Percentiles rank a stretch among this genome's conserved stretches.
These are phyloP conservation scores for Berberis vulgaris DNA, from an alignment of 164 flowering plant genomes.

Conservation along the genomic window DNA sequence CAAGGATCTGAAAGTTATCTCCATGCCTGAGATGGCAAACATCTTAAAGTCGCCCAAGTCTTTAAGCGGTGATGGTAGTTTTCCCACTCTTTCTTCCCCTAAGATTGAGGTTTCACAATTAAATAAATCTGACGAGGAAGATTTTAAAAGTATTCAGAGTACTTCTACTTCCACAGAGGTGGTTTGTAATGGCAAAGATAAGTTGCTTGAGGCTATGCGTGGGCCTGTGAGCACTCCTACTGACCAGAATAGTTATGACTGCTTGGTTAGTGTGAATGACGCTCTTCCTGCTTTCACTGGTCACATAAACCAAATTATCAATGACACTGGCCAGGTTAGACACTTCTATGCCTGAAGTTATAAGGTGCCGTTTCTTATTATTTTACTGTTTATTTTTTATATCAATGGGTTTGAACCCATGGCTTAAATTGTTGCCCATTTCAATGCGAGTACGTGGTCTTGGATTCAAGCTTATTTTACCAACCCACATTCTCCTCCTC, in stretches of 20 bases:
- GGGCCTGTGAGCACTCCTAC: constrained; percentile 3
- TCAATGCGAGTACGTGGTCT: not conserved
- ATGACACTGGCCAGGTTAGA: constrained; percentile 25
- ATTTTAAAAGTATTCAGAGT: constrained; percentile 2
- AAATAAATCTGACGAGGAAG: constrained; percentile 7
- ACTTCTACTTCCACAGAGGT: constrained; percentile 10
- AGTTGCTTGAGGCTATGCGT: constrained; percentile 12
- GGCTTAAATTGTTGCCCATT: not conserved
- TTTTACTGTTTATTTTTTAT: not conserved
- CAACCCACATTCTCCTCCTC: not conserved
- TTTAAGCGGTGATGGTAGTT: constrained; percentile 6
- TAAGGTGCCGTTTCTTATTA: not conserved
- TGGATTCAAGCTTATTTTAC: not conserved
- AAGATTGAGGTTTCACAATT: not conserved
- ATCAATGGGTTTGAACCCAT: not conserved
- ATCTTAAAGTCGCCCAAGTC: constrained; percentile 11
- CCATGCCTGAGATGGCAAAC: constrained; percentile 12
- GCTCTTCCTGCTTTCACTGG: constrained; percentile 10
- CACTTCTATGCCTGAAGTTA: not conserved
- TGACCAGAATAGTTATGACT: constrained; percentile 5
- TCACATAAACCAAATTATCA: constrained; percentile 16
- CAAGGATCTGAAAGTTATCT: constrained; percentile 17
- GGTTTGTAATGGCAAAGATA: constrained; percentile 7
- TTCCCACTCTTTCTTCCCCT: not conserved
- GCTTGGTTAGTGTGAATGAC: constrained; percentile 9